Percentiles rank a stretch among this genome's conserved stretches.
Conservation (phyloP, 768 basidiomycete species). For the Suillus tomentosus region DNA sequence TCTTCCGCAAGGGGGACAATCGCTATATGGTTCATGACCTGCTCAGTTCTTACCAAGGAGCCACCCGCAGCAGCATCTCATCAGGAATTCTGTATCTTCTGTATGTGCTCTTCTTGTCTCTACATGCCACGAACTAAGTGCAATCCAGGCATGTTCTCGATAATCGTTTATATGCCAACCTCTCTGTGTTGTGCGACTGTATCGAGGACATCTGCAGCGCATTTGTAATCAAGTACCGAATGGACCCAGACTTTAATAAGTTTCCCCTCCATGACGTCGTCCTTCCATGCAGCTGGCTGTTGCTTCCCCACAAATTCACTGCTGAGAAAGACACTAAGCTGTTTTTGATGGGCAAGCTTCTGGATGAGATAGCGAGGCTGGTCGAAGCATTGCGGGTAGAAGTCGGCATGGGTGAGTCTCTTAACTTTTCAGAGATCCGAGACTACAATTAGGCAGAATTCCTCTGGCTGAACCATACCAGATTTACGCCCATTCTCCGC, state of each 20-base stretch:
- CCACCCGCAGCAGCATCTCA: slow-evolving; percentile 27
- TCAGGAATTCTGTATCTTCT: slow-evolving; percentile 34
- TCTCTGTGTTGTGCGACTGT: slow-evolving; percentile 51
- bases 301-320: slow-evolving; percentile 21
- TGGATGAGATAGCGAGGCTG: slow-evolving; percentile 24
- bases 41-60: slow-evolving; percentile 31
- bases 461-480: slow-evolving; percentile 15
- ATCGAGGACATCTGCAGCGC: slow-evolving; percentile 50
- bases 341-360: slow-evolving; percentile 14
- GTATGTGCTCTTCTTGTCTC: background rate
- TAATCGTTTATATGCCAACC: slow-evolving; percentile 40
- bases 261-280: slow-evolving; percentile 45
- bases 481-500: slow-evolving; percentile 26
- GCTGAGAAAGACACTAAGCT: slow-evolving; percentile 15
- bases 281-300: slow-evolving; percentile 58
- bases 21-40: slow-evolving; percentile 37
- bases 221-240: slow-evolving; percentile 39
- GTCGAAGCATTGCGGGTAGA: slow-evolving; percentile 34
- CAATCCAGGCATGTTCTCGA: slow-evolving; percentile 46
- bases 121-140: background rate
- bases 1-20: slow-evolving; percentile 17
- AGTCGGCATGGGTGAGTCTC: slow-evolving; percentile 27
- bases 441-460: background rate
- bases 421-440: background rate
- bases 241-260: slow-evolving; percentile 4